Base-by-base conservation (phyloP, 2,329 filamentous ascomycete species). In the Orbilia quercus region DNA sequence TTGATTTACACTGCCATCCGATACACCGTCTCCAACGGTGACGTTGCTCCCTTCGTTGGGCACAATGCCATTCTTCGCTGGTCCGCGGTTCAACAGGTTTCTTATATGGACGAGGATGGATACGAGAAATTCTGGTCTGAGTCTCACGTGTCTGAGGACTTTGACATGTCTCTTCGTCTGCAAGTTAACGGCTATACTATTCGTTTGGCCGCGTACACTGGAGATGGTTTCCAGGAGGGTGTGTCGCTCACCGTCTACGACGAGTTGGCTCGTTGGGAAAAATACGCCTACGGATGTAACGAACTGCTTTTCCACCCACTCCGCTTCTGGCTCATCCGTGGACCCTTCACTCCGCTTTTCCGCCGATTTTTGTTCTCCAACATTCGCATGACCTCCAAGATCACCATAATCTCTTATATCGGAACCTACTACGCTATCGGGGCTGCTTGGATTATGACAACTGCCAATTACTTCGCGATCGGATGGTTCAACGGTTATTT, bases 191-290 rank as follows among this genome's bases (percentile, higher is more conserved):
- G 89, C 25, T 92, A 91, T 80, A 87, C 89, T 75, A 89, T 91
- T 76, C 88, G 90, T 28, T 83, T 92, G 22, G 89, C 88, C 7
- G 87, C 88, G 18, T 92, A 90, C 84, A 88, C 88, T 5, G 88
- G 88, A 38, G 87, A 89, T n/a, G 90, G 88, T 53, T 92, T 92
- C 83, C 89, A 92, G 79, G 91, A 94, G 79, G 91, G 91, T 75
- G 91, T 94, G 60, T 93, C 91, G 1, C 83, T 94, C 65, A 94
- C 91, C 0, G 90, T 94, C 7, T 92, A 94, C 79, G 91, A 94
- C 80, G 91, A 94, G 80, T 84, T 94, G 71, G 89, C 90, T 1
- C 89, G 91, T 66, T 94, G 91, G 91, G 91, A 94, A 79, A 94
- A 94, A 81, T 92, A 92, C 79, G 91, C 91, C 1, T 93, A 92